phyloP scores from a whole-genome alignment of 441 rosid genomes.

The Hura crepitans region DNA sequence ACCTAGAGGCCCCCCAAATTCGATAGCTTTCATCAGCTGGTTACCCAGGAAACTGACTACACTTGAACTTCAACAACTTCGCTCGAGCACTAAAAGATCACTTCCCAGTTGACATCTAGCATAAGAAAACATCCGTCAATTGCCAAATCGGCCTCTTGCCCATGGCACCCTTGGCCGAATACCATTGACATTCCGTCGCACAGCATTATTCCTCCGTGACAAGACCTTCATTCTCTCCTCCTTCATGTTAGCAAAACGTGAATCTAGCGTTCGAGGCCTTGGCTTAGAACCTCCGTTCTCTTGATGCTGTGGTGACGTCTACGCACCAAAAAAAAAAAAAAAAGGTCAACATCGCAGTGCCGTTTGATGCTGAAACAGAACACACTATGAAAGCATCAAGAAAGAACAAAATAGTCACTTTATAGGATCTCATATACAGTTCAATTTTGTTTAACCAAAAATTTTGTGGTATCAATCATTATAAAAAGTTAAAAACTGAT shows the following conservation, averaged over 20 bases:
- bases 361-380: neutral
- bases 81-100: constrained; percentile 9
- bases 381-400: neutral
- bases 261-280: constrained; percentile 75
- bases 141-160: constrained; percentile 47
- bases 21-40: neutral
- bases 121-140: constrained; percentile 17
- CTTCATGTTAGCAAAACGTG: constrained; percentile 72
- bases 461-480: too few relatives aligned
- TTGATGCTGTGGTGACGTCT: constrained; percentile 33
- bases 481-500: too few relatives aligned
- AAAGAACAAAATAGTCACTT: neutral
- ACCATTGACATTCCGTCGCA: constrained; percentile 25
- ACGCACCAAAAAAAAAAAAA: constrained; percentile 18
- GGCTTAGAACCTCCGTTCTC: constrained; percentile 39
- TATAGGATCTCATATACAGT: too few relatives aligned
- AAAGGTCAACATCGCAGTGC: neutral
- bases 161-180: constrained; percentile 41
- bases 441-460: too few relatives aligned
- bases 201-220: constrained; percentile 31
- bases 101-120: neutral
- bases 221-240: constrained; percentile 59
- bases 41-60: neutral
- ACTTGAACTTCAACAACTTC: neutral
- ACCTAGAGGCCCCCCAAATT: neutral